phyloP scores from a whole-genome alignment of 331 rosid species.

The Quercus lobata region DNA sequence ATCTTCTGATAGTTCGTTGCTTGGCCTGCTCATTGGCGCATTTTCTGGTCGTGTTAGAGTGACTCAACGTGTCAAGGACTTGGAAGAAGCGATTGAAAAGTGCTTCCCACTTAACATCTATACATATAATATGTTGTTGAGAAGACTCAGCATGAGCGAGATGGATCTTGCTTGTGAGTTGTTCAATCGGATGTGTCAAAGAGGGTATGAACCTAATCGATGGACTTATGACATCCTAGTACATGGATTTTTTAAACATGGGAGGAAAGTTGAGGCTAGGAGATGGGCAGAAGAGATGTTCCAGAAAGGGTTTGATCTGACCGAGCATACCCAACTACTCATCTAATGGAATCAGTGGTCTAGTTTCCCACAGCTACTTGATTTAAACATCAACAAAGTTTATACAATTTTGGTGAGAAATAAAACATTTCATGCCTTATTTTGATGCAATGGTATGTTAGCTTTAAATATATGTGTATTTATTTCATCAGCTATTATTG shows the following conservation, averaged over 20 bases:
- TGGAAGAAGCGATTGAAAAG: conserved; percentile 53
- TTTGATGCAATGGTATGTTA: conserved; percentile 1
- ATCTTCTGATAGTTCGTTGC: conserved; percentile 36
- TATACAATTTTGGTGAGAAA: conserved; percentile 1
- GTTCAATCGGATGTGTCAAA: conserved; percentile 44
- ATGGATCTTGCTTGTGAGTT: conserved; percentile 50
- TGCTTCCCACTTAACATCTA: conserved; percentile 62
- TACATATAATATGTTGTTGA: conserved; percentile 72
- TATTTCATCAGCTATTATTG: not conserved
- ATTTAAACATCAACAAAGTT: not conserved
- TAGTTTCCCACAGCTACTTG: not conserved
- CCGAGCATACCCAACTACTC: conserved; percentile 5
- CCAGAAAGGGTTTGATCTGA: conserved; percentile 42
- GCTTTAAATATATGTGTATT: not conserved
- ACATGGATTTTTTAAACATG: conserved; percentile 49
- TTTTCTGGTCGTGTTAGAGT: conserved; percentile 52
- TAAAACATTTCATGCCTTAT: not conserved
- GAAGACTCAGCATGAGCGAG: conserved; percentile 32
- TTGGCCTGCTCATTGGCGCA: conserved; percentile 56
- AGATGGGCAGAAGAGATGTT: conserved; percentile 49
- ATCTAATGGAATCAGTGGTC: not conserved
- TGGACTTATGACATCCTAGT: conserved; percentile 63
- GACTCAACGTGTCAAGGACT: conserved; percentile 24
- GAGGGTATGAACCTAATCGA: conserved; percentile 57
- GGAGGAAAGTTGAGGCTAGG: conserved; percentile 49